A percentile compares a stretch with the other conserved stretches of the same genome.
Conservation (phyloP, 2,329 filamentous ascomycete species). For the Fusarium sp. region DNA sequence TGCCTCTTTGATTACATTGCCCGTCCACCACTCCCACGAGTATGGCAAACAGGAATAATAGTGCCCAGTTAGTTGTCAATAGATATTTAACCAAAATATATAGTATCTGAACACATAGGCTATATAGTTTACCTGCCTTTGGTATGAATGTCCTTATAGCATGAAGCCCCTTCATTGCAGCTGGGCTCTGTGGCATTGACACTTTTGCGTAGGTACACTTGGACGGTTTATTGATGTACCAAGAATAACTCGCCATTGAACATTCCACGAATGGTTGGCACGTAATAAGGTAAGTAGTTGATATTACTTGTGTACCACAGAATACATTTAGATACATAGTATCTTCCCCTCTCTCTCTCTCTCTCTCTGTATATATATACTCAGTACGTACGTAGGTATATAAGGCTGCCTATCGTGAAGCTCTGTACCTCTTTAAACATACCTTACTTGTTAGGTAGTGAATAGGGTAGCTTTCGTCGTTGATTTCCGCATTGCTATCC, state of each 20-base stretch:
- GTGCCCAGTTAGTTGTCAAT: neutral
- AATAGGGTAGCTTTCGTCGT: neutral
- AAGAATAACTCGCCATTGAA: neutral
- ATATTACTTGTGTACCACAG: constrained; percentile 8
- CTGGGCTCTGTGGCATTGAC: neutral
- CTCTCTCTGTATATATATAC: too few species aligned
- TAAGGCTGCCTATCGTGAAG: too few species aligned
- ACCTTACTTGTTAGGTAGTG: too few species aligned
- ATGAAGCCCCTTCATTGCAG: neutral
- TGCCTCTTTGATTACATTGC: neutral
- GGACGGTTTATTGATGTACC: neutral
- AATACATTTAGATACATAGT: neutral
- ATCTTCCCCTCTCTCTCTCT: too few species aligned
- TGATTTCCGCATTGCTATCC: neutral
- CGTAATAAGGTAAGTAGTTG: neutral
- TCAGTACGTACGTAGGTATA: too few species aligned
- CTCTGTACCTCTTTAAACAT: too few species aligned
- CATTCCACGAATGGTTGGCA: too few species aligned
- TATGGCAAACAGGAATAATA: neutral
- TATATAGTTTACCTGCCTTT: neutral
- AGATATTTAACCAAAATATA: neutral
- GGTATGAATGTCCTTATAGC: neutral
- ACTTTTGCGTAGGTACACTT: neutral
- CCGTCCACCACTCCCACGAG: neutral
- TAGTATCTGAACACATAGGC: too few species aligned